These are phyloP conservation scores for Solanum hybrid DNA, from an alignment of 305 asterid genomes.

Conservation along the genomic window DNA sequence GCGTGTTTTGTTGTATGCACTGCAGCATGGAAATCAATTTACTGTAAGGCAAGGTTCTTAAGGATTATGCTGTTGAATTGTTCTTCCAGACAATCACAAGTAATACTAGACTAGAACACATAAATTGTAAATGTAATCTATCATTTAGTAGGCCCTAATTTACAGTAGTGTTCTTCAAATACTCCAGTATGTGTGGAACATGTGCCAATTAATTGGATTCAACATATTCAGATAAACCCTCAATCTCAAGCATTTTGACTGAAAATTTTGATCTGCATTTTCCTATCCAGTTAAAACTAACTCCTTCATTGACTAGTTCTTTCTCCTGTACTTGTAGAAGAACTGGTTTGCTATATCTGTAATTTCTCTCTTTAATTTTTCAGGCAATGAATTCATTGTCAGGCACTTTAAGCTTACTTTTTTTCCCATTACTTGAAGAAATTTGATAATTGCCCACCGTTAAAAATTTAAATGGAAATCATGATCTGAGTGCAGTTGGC, in stretches of 20 bases:
- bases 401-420: neutral
- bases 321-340: neutral
- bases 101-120: neutral
- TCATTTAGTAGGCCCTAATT: neutral
- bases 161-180: neutral
- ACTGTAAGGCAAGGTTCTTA: neutral
- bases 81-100: neutral
- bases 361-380: neutral
- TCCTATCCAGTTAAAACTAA: neutral
- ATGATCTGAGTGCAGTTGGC: neutral
- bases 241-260: neutral
- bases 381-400: neutral
- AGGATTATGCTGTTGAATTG: neutral
- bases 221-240: neutral
- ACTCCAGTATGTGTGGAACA: neutral
- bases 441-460: neutral
- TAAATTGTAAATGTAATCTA: neutral
- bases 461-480: neutral
- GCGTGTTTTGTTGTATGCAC: neutral
- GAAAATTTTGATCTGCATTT: neutral
- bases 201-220: neutral
- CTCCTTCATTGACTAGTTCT: neutral
- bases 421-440: neutral
- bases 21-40: neutral
- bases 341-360: neutral